Base-by-base conservation (phyloP, 129 eudicot species). In the Flaveria robusta region DNA sequence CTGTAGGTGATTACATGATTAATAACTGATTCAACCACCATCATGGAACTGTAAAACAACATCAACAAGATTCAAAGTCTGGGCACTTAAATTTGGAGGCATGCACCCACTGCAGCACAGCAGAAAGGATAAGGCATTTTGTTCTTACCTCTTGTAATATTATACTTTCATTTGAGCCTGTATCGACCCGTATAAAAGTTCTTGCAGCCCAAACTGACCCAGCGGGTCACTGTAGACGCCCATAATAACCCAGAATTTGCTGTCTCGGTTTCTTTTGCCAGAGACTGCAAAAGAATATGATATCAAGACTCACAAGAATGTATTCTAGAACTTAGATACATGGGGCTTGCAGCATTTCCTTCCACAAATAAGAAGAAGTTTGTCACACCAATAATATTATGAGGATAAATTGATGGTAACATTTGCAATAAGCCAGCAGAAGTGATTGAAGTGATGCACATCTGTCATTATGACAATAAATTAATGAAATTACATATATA, bases 21-120 rank as follows among this genome's bases (percentile, higher is more conserved):
- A 26, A 55, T 86, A 89, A 94, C 97, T 94, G 80, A 91, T 88
- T 92, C 92, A 93, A 76, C 91, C 97, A 77, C 98, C 96, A 83
- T 88, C 97, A 39, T 88, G 90, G 56, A 90, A 97, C 87, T 88
- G 96, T 82, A 89, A 89, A 83, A 91, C 79, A 82, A 82, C 90
- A 72, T 93, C 98, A 84, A 92, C 92, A 84, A 93, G 81, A 87
- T 93, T 89, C 24, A 93, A 85, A 58, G 88, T 80, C 1, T 91
- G 97, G 16, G 69, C 81, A 70, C 91, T 90, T 66, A 88, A 49
- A 85, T 82, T 87, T 51, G 98, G 98, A 18, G 96, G 92, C 14
- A 43, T 1, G 49, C 56, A 93, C 86, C 98, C 97, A 93, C 98
- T 93, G 91, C 81, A 79, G 63, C 75, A 73, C n/a, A 68, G 59